Conservation (phyloP, 164 flowering plant genomes). For the Stephania cephalantha region DNA sequence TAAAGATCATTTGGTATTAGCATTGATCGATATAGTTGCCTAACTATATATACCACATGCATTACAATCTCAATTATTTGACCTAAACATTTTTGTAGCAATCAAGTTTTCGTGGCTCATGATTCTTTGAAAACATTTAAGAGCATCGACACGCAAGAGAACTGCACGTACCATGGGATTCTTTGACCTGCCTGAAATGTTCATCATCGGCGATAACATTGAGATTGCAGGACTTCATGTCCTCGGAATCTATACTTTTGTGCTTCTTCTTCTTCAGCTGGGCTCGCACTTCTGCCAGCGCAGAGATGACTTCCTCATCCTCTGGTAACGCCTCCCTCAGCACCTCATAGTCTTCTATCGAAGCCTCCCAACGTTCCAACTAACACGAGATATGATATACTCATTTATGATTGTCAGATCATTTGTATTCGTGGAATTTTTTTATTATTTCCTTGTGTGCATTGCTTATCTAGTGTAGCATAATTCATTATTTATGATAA, state of each 20-base stretch:
- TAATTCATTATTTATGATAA: too few relatives aligned
- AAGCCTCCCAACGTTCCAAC: constrained; percentile 81
- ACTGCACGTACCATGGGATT: constrained; percentile 46
- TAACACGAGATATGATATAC: constrained; percentile 11
- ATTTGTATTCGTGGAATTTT: too few relatives aligned
- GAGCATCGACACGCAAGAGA: background rate
- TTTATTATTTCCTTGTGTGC: too few relatives aligned
- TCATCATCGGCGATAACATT: constrained; percentile 37
- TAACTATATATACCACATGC: background rate
- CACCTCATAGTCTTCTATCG: constrained; percentile 66
- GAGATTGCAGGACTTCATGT: constrained; percentile 35
- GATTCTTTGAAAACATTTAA: too few relatives aligned
- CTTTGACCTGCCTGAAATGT: constrained; percentile 43
- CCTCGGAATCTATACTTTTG: constrained; percentile 31
- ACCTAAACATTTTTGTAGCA: background rate
- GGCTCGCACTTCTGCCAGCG: constrained; percentile 45
- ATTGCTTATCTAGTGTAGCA: too few relatives aligned
- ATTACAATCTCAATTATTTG: background rate
- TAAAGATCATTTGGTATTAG: background rate
- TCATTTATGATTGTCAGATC: background rate
- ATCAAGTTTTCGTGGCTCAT: too few relatives aligned
- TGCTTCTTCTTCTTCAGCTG: constrained; percentile 41
- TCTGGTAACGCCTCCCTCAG: constrained; percentile 52
- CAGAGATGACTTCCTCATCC: constrained; percentile 54
- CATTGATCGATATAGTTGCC: background rate